Conservation (phyloP, 257 asterid species). For the Apocynum venetum region DNA sequence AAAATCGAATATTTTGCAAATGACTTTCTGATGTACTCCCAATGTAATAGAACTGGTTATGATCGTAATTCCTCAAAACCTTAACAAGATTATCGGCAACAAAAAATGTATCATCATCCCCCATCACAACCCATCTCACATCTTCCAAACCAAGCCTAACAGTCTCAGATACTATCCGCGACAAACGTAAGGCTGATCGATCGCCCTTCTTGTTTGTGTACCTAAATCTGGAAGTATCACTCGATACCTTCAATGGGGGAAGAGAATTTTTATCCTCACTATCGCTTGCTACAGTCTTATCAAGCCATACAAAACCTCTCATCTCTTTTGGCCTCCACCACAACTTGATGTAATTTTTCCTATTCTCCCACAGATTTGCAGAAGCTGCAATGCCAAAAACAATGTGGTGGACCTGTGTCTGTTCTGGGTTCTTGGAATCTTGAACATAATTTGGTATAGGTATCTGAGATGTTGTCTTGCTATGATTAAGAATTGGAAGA, state of each 20-base stretch:
- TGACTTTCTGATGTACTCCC: conserved; percentile 38
- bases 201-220: conserved; percentile 21
- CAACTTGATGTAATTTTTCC: conserved; percentile 32
- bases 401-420: conserved; percentile 35
- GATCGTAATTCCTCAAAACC: conserved; percentile 35
- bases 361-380: conserved; percentile 24
- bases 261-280: not conserved
- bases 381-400: conserved; percentile 47
- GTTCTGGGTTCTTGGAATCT: not conserved
- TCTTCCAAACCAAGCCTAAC: conserved; percentile 24
- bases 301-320: conserved; percentile 44
- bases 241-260: conserved; percentile 29
- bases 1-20: conserved; percentile 32
- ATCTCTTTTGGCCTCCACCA: conserved; percentile 34
- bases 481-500: no score
- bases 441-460: not conserved
- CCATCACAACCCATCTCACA: conserved; percentile 45
- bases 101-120: conserved; percentile 44
- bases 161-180: conserved; percentile 30
- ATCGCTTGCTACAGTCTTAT: not conserved
- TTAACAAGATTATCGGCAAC: conserved; percentile 36
- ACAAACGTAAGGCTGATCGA: conserved; percentile 29
- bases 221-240: conserved; percentile 23
- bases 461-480: no score
- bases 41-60: conserved; percentile 33